Base-by-base conservation (phyloP, 1,284 basidiomycete genomes). In the Heterobasidion occidentale region DNA sequence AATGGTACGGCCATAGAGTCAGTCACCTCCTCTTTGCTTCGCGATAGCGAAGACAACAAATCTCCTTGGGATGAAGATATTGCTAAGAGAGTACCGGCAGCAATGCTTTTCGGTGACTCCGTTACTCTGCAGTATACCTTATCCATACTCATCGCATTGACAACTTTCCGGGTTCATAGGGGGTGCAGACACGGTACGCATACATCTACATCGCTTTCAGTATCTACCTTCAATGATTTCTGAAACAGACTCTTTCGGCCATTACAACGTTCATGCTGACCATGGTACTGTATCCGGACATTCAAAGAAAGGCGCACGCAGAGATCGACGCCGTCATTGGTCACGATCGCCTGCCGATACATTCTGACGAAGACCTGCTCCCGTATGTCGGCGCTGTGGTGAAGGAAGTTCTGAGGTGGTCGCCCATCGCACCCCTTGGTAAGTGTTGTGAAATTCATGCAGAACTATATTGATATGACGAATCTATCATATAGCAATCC, bases 311-410 rank as follows among this genome's bases (percentile, higher is more conserved):
- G 17, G 60, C 60, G 0, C 61, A 61, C 44, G 59, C 12, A 36
- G 61, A 62, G 60, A 55, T 62, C 33, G 61, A 62, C 17, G 17
- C 38, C 8, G 58, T 62, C 27, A 45, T 62, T 9, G 60, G 58
- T 15, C 33, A 44, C 38, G 56, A 55, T 53, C 58, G 60, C 15
- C 60, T 62, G 17, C 61, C 61, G 19, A 49, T 57, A 19, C 59
- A 62, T 27, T 36, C 3, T 2, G 61, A 62, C 36, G 54, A 57
- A 8, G 19, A 12, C 14, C 53, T 56, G 35, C 56, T 62, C 14
- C 61, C 61, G 6, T 62, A 59, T 34, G 53, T 61, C 49, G 54
- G 46, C 15, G 61, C 61, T 9, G 38, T 62, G 9, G 55, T 62
- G 12, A 58, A 59, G 36, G 61, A 62, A 36, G 58, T 62, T 8